A percentile compares a stretch with the other conserved stretches of the same genome.
Evolutionary conservation across 768 basidiomycete species (phyloP).

Genomic region (Gloeopeniophorella convolvens): DNA sequence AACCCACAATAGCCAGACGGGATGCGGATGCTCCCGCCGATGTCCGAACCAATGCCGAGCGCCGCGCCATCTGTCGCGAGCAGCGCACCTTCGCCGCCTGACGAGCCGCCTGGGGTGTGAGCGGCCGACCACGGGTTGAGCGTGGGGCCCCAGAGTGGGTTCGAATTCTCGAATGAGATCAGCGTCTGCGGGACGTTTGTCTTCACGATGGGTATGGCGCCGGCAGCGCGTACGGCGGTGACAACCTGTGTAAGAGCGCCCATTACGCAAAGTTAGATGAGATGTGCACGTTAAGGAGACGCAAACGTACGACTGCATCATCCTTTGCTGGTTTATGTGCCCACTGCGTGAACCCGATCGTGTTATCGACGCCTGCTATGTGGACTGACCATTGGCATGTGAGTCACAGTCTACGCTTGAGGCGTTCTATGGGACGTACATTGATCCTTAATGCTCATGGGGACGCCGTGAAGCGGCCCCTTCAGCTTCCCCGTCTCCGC

Average conservation of each 20-base stretch:
- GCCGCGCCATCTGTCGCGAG: constrained; percentile 73
- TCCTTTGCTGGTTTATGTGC: constrained; percentile 49
- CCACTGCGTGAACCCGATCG: constrained; percentile 72
- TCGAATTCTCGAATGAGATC: constrained; percentile 77
- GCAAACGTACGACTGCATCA: constrained; percentile 54
- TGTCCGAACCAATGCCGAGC: constrained; percentile 76
- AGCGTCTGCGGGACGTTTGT: constrained; percentile 93
- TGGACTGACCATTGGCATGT: too few species aligned
- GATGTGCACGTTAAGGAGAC: background rate
- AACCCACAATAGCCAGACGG: constrained; percentile 75
- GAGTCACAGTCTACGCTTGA: too few species aligned
- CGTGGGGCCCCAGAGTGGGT: constrained; percentile 71
- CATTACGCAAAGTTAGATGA: background rate
- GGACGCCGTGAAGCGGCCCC: constrained; percentile 77
- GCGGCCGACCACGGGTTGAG: constrained; percentile 54
- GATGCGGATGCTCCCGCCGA: constrained; percentile 79
- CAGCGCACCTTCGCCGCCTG: constrained; percentile 55
- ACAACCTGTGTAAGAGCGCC: constrained; percentile 46
- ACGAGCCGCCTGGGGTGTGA: constrained; percentile 25
- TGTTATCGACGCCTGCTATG: constrained; percentile 56
- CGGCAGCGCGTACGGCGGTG: constrained; percentile 50
- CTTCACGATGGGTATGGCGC: constrained; percentile 79
- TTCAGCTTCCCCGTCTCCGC: constrained; percentile 45
- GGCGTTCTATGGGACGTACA: too few species aligned
- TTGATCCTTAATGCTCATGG: constrained; percentile 73